Base-by-base conservation (phyloP, 257 asterid species). In the Solanum ossicruentum region DNA sequence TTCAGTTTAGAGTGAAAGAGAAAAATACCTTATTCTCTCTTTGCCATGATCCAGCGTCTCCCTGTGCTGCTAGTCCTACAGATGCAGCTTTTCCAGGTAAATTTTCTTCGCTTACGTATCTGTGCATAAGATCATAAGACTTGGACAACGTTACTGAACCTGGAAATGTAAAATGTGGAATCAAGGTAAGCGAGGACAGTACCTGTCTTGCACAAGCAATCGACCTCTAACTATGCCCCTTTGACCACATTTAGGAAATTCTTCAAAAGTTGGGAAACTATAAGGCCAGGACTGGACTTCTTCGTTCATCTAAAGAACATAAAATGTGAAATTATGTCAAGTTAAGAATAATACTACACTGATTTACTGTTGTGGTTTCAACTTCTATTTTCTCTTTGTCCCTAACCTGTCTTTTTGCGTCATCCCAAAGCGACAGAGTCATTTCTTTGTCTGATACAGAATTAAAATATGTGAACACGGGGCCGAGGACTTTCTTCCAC, bases 401-500 rank as follows among this genome's bases (percentile, higher is more conserved):
- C 10, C 52, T 16, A 23, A 89, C 91, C 89, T 85, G 89, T 83
- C 82, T 78, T 79, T 89, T 89, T 10, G 91, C 91, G 23, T 87
- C 84, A 71, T 85, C 86, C 91, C 91, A 89, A 43, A 89, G 88
- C 15, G 73, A 52, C 16, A 82, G 84, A 69, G 89, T 84, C 41
- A 79, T 63, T 17, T 82, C 83, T 70, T 36, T 85, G 36, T 78
- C 84, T 66, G 82, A 86, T 41, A 83, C 73, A 58, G 88, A 87
- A 72, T 89, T 89, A 54, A 89, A 88, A 89, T 87, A 86, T 73
- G 86, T 84, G 84, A 86, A 89, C 28, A 85, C 86, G 45, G 91
- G 91, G 36, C 91, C 91, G 15, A 87, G 86, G 67, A 89, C 90
- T 89, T 89, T 87, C 89, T 83, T 89, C 91, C 91, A 89, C n/a